Base-by-base conservation (phyloP, 441 rosid genomes). In the Viola pubescens region DNA sequence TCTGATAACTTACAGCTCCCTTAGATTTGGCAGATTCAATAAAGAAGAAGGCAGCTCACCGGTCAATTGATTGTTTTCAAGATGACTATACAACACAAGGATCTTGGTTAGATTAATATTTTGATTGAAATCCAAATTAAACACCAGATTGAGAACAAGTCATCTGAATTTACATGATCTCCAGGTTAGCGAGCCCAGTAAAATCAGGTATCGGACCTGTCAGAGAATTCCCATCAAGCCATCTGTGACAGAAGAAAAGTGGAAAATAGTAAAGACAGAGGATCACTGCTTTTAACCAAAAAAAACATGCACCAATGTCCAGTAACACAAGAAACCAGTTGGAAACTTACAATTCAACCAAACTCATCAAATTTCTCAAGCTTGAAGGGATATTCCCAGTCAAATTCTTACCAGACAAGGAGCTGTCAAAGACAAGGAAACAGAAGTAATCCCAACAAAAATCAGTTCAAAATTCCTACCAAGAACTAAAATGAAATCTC, bases 161-260 rank as follows among this genome's bases (percentile, higher is more conserved):
- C 37, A 53, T 60, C 57, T 10, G 48, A 54, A 65, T 65, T 82
- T 80, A 94, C 99, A 94, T 81, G 73, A 85, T 85, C 77, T 73
- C 71, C 77, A 94, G 70, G 78, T 80, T 68, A 49, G 67, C 53
- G 62, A 96, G 89, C 61, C 77, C 75, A 52, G 81, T 76, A 75
- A 94, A 85, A 79, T 94, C 95, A 14, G 97, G 99, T 64, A 94
- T 75, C 48, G 73, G 70, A 67, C 97, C 99, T n/a, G 83, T 83
- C 61, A 94, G 67, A 14, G 79, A 74, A 74, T 94, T 94, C 70
- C 94, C 86, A 67, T 94, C 94, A 34, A 94, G 95, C 99, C 90
- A 72, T 66, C 99, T 94, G 79, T 59, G 55, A 77, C 52, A 66
- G n/a, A 56, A 68, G 51, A 66, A 44, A 68, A 62, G 52, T 53